A percentile compares a stretch with the other conserved stretches of the same genome.
These are phyloP conservation scores for Fusarium poae DNA, from an alignment of 2,329 filamentous ascomycete genomes.

Conservation along the genomic window DNA sequence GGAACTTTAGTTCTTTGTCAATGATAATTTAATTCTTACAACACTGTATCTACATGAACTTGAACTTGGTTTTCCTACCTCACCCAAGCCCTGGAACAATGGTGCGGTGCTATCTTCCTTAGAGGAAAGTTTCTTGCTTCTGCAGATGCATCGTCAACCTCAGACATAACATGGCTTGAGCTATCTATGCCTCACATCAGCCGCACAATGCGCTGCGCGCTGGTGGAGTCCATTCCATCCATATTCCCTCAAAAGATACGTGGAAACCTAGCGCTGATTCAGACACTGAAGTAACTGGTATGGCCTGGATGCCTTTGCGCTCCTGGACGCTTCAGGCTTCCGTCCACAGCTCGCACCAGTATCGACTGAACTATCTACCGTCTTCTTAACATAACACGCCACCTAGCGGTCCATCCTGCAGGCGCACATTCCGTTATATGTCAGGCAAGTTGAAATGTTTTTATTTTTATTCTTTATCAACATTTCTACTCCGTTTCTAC, in stretches of 20 bases:
- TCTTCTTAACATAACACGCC: conserved; percentile 7
- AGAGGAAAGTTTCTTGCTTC: not conserved
- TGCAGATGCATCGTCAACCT: not conserved
- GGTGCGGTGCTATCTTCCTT: too few relatives aligned
- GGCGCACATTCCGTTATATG: conserved; percentile 6
- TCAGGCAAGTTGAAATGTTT: conserved; percentile 24
- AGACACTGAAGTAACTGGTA: conserved; percentile 20
- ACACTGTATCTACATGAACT: not conserved
- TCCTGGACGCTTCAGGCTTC: conserved; percentile 26
- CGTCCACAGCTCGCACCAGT: conserved; percentile 8
- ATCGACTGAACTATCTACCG: conserved; percentile 6
- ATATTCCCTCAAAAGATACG: conserved; percentile 21
- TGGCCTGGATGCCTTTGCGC: conserved; percentile 37
- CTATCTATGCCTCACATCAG: conserved; percentile 30
- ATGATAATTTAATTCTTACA: not conserved
- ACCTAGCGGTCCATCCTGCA: conserved; percentile 1
- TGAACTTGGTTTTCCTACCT: not conserved
- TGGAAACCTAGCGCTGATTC: conserved; percentile 25
- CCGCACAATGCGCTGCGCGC: conserved; percentile 21
- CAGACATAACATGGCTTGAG: conserved; percentile 9
- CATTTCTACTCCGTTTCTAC: not conserved
- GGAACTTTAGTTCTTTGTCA: not conserved
- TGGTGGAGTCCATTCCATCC: conserved; percentile 39
- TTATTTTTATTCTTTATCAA: not conserved
- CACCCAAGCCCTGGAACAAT: not conserved